These are phyloP conservation scores for Trichophyton mentagrophytes DNA, from an alignment of 2,329 filamentous ascomycete genomes.

Conservation along the genomic window DNA sequence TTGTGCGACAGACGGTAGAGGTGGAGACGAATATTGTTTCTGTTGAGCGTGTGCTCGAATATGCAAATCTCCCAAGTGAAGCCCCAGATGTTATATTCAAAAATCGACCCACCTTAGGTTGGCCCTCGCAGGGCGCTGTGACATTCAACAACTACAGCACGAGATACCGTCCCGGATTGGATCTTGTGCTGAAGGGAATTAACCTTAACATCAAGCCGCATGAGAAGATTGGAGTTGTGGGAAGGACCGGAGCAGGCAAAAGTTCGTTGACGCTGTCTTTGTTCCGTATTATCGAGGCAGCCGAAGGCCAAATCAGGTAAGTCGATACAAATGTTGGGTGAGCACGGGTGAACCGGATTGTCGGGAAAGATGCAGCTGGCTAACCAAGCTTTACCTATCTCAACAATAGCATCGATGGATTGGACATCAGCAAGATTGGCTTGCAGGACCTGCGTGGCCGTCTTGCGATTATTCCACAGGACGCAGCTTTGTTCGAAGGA, in stretches of 20 bases:
- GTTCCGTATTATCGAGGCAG: slow-evolving; percentile 90
- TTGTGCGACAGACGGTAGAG: slow-evolving; percentile 94
- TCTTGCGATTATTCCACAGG: slow-evolving; percentile 93
- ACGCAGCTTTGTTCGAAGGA: slow-evolving; percentile 89
- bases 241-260: slow-evolving; percentile 90
- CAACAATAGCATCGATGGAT: slow-evolving; percentile 56
- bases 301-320: slow-evolving; percentile 57
- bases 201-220: slow-evolving; percentile 85
- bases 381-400: slow-evolving; percentile 11
- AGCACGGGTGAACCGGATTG: neutral
- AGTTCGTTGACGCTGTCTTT: slow-evolving; percentile 83
- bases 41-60: slow-evolving; percentile 93
- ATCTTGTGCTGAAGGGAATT: slow-evolving; percentile 86
- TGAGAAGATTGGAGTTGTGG: slow-evolving; percentile 96
- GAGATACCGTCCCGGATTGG: slow-evolving; percentile 76
- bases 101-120: slow-evolving; percentile 73
- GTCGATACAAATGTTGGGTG: slow-evolving; percentile 7
- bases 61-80: slow-evolving; percentile 80
- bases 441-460: slow-evolving; percentile 76
- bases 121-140: slow-evolving; percentile 80
- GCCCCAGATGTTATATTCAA: slow-evolving; percentile 87
- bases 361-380: slow-evolving; percentile 4
- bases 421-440: slow-evolving; percentile 84
- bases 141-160: slow-evolving; percentile 91
- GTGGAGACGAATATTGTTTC: slow-evolving; percentile 99